These are phyloP conservation scores for Penicillium verhagenii DNA, from an alignment of 495 filamentous ascomycete genomes.

Conservation along the genomic window DNA sequence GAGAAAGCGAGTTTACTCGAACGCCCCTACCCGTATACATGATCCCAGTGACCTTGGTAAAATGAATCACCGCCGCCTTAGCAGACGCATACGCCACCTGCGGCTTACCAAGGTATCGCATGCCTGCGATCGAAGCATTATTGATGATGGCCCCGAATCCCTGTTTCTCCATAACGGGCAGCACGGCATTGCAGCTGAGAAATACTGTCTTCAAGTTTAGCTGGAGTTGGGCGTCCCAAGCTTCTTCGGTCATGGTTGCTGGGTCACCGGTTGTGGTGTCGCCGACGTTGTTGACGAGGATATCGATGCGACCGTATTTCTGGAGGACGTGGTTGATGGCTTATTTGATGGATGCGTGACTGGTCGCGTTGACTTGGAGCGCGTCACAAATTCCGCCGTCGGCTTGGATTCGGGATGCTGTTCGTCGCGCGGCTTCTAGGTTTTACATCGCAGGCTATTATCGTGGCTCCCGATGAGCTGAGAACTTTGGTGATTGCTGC, in stretches of 20 bases:
- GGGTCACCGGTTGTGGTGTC: slow-evolving; percentile 43
- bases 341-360: slow-evolving; percentile 27
- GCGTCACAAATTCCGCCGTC: slow-evolving; percentile 27
- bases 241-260: slow-evolving; percentile 42
- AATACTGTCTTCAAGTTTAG: slow-evolving; percentile 53
- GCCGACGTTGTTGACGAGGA: slow-evolving; percentile 54
- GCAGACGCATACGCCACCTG: slow-evolving; percentile 49
- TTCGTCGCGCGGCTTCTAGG: slow-evolving; percentile 33
- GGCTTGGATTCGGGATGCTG: slow-evolving; percentile 27
- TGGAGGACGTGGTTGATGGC: slow-evolving; percentile 37
- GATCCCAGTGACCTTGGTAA: slow-evolving; percentile 47
- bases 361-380: slow-evolving; percentile 41
- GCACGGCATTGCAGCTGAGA: slow-evolving; percentile 39
- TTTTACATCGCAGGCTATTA: slow-evolving; percentile 46
- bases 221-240: slow-evolving; percentile 47
- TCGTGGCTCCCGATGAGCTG: slow-evolving; percentile 33
- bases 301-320: slow-evolving; percentile 49
- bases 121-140: slow-evolving; percentile 41
- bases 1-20: slow-evolving; percentile 48
- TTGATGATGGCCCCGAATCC: slow-evolving; percentile 44
- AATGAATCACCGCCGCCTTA: slow-evolving; percentile 45
- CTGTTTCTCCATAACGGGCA: slow-evolving; percentile 46
- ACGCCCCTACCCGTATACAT: slow-evolving; percentile 47
- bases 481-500: slow-evolving; percentile 40
- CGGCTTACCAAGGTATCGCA: slow-evolving; percentile 50